A percentile compares a stretch with the other conserved stretches of the same genome.
Evolutionary conservation across 2,329 filamentous ascomycete species (phyloP).

Genomic region (Waltergamsia citrina): DNA sequence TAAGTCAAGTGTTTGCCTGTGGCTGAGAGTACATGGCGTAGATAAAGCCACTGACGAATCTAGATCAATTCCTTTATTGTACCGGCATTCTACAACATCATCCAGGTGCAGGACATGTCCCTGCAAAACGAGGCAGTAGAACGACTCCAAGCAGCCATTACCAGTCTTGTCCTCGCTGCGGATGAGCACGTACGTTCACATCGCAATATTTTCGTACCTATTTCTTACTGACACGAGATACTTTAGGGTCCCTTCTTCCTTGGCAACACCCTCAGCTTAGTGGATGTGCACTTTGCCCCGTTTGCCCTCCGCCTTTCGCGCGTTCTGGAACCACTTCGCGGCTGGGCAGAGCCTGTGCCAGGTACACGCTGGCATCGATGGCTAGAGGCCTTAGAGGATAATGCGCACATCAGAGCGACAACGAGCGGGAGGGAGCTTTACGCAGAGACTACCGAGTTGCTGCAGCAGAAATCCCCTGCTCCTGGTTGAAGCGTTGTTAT

Average conservation of each 20-base stretch:
- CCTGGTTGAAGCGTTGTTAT: conserved; percentile 1
- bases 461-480: conserved; percentile 6
- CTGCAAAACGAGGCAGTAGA: conserved; percentile 14
- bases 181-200: conserved; percentile 25
- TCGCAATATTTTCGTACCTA: not conserved
- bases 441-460: conserved; percentile 48
- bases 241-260: conserved; percentile 59
- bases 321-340: conserved; percentile 54
- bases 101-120: conserved; percentile 50
- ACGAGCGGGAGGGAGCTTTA: conserved; percentile 50
- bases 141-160: conserved; percentile 57
- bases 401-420: conserved; percentile 55
- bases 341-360: conserved; percentile 54
- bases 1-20: conserved; percentile 26
- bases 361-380: conserved; percentile 59
- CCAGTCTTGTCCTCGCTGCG: conserved; percentile 35
- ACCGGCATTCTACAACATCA: conserved; percentile 64
- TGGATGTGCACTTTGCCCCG: conserved; percentile 68
- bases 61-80: conserved; percentile 70
- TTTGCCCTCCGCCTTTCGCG: conserved; percentile 63
- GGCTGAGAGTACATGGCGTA: not conserved
- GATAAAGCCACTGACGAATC: not conserved
- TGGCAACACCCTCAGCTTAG: conserved; percentile 41
- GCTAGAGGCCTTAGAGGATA: conserved; percentile 59
- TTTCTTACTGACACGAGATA: not conserved